A percentile compares a stretch with the other conserved stretches of the same genome.
Conservation (phyloP, 257 asterid genomes). For the Ocimum tenuiflorum region DNA sequence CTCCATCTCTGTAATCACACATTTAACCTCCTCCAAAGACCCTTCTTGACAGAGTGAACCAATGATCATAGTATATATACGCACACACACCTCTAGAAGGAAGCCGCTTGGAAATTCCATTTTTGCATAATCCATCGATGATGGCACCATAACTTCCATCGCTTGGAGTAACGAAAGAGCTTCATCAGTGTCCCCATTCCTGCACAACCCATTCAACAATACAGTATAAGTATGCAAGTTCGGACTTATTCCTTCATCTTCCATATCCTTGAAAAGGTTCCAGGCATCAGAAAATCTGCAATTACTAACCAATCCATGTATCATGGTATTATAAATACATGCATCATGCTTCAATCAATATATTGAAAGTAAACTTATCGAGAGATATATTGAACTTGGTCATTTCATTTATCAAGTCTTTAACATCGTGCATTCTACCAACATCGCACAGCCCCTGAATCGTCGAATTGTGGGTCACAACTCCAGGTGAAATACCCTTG, state of each 20-base stretch:
- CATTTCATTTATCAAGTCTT: neutral
- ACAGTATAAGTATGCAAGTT: neutral
- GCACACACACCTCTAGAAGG: too few species aligned
- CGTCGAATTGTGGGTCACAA: neutral
- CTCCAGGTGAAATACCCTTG: neutral
- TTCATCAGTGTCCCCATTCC: neutral
- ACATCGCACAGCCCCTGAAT: conserved; percentile 1
- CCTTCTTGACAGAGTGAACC: too few species aligned
- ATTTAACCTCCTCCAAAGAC: neutral
- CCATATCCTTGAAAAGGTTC: conserved; percentile 8
- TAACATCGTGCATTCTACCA: conserved; percentile 3
- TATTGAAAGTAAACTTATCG: neutral
- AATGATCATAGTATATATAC: too few species aligned
- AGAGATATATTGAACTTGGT: neutral
- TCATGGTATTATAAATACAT: neutral
- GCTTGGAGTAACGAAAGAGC: neutral
- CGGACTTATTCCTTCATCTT: neutral
- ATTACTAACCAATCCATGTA: neutral
- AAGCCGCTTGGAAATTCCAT: neutral
- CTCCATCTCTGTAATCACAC: neutral
- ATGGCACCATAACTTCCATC: neutral
- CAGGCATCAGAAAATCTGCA: neutral
- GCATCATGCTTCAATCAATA: neutral
- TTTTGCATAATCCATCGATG: conserved; percentile 2
- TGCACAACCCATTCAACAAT: conserved; percentile 2